A percentile compares a stretch with the other conserved stretches of the same genome.
Conservation (phyloP, 345 rosid genomes). For the Brassica rapa region DNA sequence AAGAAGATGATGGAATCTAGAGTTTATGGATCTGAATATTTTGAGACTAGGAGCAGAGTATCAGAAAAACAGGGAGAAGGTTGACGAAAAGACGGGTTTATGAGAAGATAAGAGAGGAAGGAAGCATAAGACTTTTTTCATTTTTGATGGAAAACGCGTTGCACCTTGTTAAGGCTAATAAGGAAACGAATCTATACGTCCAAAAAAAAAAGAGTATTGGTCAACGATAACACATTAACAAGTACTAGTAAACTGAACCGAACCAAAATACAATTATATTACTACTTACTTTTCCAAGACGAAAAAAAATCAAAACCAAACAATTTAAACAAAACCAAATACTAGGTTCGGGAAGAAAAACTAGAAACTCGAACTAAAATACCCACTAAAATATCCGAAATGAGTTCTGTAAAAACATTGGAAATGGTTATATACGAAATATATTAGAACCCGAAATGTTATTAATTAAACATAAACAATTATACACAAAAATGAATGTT, state of each 20-base stretch:
- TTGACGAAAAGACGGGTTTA: neutral
- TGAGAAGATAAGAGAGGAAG: neutral
- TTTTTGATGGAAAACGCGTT: conserved; percentile 29
- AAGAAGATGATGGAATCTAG: neutral
- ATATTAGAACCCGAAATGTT: neutral
- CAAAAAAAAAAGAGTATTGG: neutral
- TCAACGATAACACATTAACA: neutral
- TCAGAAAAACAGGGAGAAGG: neutral
- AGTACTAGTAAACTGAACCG: neutral
- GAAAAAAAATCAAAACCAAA: neutral
- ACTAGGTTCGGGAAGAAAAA: neutral
- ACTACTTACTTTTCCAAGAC: neutral
- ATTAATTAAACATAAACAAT: neutral
- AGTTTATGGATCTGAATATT: conserved; percentile 22
- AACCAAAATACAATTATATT: neutral
- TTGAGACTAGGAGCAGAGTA: neutral
- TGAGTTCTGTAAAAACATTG: neutral
- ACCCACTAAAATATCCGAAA: neutral
- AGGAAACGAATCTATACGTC: conserved; percentile 5
- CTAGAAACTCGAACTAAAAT: neutral
- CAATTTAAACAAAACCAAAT: neutral
- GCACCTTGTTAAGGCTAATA: conserved; percentile 28
- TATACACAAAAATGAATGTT: neutral
- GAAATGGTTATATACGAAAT: neutral
- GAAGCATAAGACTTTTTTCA: neutral